Evolutionary conservation across 768 basidiomycete species (phyloP).

Genomic region (Tylopilus subfusipes): DNA sequence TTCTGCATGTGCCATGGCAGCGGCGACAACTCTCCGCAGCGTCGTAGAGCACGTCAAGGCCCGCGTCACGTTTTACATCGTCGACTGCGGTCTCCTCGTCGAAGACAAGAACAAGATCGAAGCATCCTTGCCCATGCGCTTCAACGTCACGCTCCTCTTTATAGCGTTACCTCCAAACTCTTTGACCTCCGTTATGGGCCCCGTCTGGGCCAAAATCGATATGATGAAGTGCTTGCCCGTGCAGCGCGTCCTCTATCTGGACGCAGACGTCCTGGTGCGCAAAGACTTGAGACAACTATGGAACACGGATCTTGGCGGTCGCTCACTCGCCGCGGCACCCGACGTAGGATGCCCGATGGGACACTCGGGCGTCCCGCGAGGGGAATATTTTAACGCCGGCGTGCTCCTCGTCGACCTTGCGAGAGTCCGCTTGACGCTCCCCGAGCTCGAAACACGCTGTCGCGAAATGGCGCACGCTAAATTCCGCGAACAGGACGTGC

Average conservation of each 20-base stretch:
- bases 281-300: slow-evolving; percentile 40
- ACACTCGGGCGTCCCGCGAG: slow-evolving; percentile 32
- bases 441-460: slow-evolving; percentile 27
- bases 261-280: slow-evolving; percentile 50
- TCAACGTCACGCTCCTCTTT: slow-evolving; percentile 42
- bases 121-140: slow-evolving; percentile 23
- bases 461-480: slow-evolving; percentile 27
- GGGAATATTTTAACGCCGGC: slow-evolving; percentile 53
- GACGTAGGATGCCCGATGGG: slow-evolving; percentile 53
- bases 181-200: slow-evolving; percentile 27
- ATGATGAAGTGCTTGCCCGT: slow-evolving; percentile 44
- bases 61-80: slow-evolving; percentile 46
- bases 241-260: slow-evolving; percentile 50
- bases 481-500: slow-evolving; percentile 48
- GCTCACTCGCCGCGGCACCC: slow-evolving; percentile 40
- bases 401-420: slow-evolving; percentile 51
- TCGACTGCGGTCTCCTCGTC: slow-evolving; percentile 43
- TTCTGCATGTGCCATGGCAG: slow-evolving; percentile 44
- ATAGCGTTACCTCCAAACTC: slow-evolving; percentile 34
- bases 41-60: slow-evolving; percentile 33
- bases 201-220: slow-evolving; percentile 51
- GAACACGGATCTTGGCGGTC: slow-evolving; percentile 42
- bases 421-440: slow-evolving; percentile 28
- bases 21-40: slow-evolving; percentile 47
- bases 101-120: slow-evolving; percentile 35